Conservation (phyloP, 2,329 filamentous ascomycete species). For the Fusarium veterinarium region DNA sequence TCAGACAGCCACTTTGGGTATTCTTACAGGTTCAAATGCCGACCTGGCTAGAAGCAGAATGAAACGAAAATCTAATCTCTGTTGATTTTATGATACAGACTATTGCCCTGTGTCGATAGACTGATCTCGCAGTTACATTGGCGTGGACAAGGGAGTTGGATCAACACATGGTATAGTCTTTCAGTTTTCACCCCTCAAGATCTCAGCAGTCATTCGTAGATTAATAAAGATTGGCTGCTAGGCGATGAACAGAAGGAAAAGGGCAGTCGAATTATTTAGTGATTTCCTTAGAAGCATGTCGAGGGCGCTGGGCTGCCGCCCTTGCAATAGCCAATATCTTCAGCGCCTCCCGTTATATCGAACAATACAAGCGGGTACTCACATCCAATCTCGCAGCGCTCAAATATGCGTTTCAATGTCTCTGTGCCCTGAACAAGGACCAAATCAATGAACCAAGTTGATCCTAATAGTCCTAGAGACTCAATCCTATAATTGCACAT, state of each 20-base stretch:
- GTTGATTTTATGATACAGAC: not conserved
- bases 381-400: not conserved
- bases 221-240: not conserved
- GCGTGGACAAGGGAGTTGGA: not conserved
- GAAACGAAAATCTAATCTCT: not conserved
- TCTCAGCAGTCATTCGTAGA: not conserved
- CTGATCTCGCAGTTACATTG: not conserved
- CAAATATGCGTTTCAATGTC: not conserved
- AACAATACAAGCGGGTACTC: not conserved
- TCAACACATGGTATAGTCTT: not conserved
- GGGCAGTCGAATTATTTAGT: not conserved
- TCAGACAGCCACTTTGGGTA: not conserved
- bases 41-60: not conserved
- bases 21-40: not conserved
- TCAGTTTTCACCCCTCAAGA: not conserved
- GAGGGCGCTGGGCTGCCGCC: not conserved
- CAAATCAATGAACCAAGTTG: not conserved
- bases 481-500: not conserved
- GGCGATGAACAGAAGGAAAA: not conserved
- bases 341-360: slow-evolving; percentile 4
- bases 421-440: not conserved
- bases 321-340: slow-evolving; percentile 14
- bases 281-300: too few relatives aligned
- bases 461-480: slow-evolving; percentile 14
- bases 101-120: not conserved